phyloP scores from a whole-genome alignment of 1,284 basidiomycete genomes.

The Paramarasmius palmivorus region DNA sequence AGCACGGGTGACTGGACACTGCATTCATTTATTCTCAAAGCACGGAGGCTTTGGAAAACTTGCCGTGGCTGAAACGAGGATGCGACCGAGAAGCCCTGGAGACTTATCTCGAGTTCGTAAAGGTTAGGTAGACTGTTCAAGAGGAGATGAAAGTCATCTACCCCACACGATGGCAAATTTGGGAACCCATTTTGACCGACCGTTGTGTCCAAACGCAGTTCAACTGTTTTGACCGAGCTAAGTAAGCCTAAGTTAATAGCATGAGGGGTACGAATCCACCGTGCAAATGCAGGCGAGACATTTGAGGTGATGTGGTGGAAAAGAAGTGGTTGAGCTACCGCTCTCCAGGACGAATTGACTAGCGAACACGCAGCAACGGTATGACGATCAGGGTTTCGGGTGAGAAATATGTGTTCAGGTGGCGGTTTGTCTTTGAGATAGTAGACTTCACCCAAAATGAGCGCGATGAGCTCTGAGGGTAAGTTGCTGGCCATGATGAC shows the following conservation, averaged over 20 bases:
- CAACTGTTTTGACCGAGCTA: slow-evolving; percentile 8
- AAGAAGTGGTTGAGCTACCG: slow-evolving; percentile 40
- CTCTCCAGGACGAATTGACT: slow-evolving; percentile 38
- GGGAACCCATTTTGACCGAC: slow-evolving; percentile 4
- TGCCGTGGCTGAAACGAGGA: slow-evolving; percentile 18
- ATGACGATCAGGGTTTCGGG: slow-evolving; percentile 29
- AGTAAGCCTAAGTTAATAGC: neutral
- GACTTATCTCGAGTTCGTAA: slow-evolving; percentile 37
- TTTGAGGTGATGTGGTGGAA: slow-evolving; percentile 30
- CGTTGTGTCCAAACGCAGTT: neutral
- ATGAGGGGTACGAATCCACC: neutral
- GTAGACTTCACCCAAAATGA: slow-evolving; percentile 40
- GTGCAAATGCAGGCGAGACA: slow-evolving; percentile 2
- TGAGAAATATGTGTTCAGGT: neutral
- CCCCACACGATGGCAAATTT: slow-evolving; percentile 14
- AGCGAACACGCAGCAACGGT: slow-evolving; percentile 35
- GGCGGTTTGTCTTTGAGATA: slow-evolving; percentile 22
- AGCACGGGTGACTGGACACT: slow-evolving; percentile 46
- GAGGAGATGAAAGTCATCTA: slow-evolving; percentile 24
- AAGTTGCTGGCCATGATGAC: too few relatives aligned
- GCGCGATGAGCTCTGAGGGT: slow-evolving; percentile 39
- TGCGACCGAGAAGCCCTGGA: slow-evolving; percentile 14
- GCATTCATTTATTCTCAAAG: slow-evolving; percentile 35
- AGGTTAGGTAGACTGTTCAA: slow-evolving; percentile 33
- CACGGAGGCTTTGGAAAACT: slow-evolving; percentile 26